These are phyloP conservation scores for Talaromyces trachyspermus DNA, from an alignment of 495 filamentous ascomycete genomes.

Conservation along the genomic window DNA sequence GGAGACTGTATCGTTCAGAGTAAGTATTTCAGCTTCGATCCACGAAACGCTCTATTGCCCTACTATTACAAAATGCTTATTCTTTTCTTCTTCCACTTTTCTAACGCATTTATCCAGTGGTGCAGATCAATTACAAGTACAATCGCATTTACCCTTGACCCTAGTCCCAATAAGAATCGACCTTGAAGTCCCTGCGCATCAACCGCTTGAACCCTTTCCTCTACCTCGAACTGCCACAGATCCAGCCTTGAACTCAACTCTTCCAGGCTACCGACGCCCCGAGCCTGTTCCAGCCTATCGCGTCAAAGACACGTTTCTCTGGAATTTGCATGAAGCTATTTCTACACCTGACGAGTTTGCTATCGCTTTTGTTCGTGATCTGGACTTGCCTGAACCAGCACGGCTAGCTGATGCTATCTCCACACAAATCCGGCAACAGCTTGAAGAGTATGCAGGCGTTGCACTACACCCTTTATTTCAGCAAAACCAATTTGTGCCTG, in stretches of 20 bases:
- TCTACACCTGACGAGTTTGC: conserved; percentile 96
- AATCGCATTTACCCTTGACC: conserved; percentile 77
- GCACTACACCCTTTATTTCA: conserved; percentile 90
- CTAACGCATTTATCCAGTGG: conserved; percentile 25
- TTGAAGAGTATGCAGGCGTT: conserved; percentile 94
- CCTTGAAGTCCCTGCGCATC: conserved; percentile 76
- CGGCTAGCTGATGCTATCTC: conserved; percentile 70
- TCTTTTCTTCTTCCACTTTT: too few relatives aligned
- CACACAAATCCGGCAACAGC: conserved; percentile 85
- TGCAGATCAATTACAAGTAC: conserved; percentile 66
- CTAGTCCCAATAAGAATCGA: conserved; percentile 96
- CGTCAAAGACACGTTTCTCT: conserved; percentile 88
- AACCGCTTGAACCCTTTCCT: conserved; percentile 65
- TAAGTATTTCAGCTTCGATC: conserved; percentile 22
- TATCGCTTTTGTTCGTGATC: conserved; percentile 78
- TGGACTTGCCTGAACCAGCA: conserved; percentile 75
- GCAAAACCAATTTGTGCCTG: conserved; percentile 34
- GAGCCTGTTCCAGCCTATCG: conserved; percentile 75
- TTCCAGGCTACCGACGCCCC: conserved; percentile 67
- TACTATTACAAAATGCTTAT: too few relatives aligned
- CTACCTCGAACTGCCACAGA: conserved; percentile 54
- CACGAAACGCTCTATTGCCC: too few relatives aligned
- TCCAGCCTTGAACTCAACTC: conserved; percentile 52
- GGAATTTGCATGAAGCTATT: conserved; percentile 93
- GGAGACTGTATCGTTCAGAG: conserved; percentile 52